These are phyloP conservation scores for Cryptococcus wingfieldii DNA, from an alignment of 1,284 basidiomycete genomes.

Conservation along the genomic window DNA sequence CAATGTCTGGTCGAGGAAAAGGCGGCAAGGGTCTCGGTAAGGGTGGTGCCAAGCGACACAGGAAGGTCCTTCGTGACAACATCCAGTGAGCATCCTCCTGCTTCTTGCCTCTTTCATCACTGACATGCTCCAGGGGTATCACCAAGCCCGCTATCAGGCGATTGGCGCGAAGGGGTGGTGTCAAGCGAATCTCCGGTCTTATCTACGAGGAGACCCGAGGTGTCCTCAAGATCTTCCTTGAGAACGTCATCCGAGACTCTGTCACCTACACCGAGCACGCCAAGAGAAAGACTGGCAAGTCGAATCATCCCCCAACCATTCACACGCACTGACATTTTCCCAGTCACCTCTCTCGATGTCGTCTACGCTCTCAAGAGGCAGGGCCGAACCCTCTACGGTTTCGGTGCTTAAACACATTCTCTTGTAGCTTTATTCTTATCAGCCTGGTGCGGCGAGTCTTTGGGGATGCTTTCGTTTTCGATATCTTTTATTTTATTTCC, in stretches of 20 bases:
- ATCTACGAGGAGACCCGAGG: conserved; percentile 86
- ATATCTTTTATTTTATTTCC: background rate
- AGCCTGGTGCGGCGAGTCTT: background rate
- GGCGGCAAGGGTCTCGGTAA: conserved; percentile 61
- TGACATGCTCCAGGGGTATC: conserved; percentile 52
- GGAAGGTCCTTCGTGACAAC: conserved; percentile 75
- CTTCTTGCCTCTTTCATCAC: background rate
- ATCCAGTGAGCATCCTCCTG: conserved; percentile 54
- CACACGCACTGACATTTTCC: background rate
- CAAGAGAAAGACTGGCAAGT: conserved; percentile 66
- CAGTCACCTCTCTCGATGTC: conserved; percentile 66
- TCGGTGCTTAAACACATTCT: conserved; percentile 56
- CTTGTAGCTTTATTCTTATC: background rate
- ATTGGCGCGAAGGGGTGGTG: conserved; percentile 88
- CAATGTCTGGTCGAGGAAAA: conserved; percentile 75
- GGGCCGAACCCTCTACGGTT: conserved; percentile 79
- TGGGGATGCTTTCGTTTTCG: conserved; percentile 3
- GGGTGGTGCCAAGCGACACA: conserved; percentile 82
- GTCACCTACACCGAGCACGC: conserved; percentile 89
- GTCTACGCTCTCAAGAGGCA: conserved; percentile 88
- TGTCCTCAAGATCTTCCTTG: conserved; percentile 67
- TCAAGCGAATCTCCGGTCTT: conserved; percentile 82
- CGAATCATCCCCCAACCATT: too few species aligned
- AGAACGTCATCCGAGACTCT: conserved; percentile 72
- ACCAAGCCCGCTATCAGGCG: conserved; percentile 87